Conservation (phyloP, 2,329 filamentous ascomycete genomes). For the Tolypocladium ophioglossoides region DNA sequence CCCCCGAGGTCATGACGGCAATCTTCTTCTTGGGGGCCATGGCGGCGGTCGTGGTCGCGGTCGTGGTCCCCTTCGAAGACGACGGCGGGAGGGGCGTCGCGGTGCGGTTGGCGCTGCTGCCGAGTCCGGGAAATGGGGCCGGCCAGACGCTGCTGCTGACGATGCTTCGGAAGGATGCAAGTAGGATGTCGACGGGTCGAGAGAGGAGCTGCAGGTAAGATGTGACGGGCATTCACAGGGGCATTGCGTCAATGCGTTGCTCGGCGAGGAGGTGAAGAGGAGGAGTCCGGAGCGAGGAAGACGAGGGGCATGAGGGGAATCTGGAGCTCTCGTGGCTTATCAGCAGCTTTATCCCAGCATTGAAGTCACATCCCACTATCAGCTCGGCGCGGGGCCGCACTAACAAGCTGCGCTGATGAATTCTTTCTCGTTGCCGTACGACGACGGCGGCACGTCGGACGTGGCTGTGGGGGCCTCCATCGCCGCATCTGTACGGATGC, state of each 20-base stretch:
- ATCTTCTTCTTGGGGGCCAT: constrained; percentile 56
- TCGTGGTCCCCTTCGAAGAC: neutral
- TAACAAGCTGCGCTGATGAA: too few relatives aligned
- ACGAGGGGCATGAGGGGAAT: neutral
- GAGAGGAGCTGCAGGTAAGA: neutral
- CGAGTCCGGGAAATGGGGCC: neutral
- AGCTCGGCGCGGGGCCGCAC: neutral
- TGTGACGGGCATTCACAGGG: constrained; percentile 7
- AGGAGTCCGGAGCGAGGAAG: too few relatives aligned
- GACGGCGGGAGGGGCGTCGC: neutral
- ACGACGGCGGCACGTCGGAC: neutral
- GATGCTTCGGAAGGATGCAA: constrained; percentile 16
- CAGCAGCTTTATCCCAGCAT: neutral
- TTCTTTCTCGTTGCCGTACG: neutral
- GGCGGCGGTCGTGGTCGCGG: too few relatives aligned
- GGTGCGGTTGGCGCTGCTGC: neutral
- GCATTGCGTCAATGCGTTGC: neutral
- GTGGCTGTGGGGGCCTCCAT: neutral
- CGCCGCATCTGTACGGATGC: neutral
- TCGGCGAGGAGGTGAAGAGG: neutral
- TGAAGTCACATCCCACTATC: neutral
- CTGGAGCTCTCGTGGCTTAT: neutral
- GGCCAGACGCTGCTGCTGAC: constrained; percentile 15
- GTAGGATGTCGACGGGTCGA: constrained; percentile 9
- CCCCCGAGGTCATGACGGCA: constrained; percentile 88